Conservation (phyloP, 257 asterid genomes). For the Linderniella brevidens region DNA sequence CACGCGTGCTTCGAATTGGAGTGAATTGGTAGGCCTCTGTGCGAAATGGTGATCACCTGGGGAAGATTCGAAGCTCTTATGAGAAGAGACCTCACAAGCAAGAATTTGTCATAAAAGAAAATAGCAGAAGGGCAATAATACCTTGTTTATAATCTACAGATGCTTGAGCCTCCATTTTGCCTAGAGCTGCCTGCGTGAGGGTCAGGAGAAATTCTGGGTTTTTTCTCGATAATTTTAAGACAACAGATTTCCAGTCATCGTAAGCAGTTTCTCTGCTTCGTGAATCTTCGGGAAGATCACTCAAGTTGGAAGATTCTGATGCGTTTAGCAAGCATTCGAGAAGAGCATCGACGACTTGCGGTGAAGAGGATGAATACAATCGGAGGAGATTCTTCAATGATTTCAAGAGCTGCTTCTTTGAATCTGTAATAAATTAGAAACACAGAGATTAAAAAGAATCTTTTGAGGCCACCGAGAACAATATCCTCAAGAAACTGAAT, state of each 20-base stretch:
- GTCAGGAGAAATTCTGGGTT: constrained; percentile 48
- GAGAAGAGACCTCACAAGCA: not conserved
- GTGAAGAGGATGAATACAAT: constrained; percentile 53
- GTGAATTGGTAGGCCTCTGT: constrained; percentile 14
- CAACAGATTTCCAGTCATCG: constrained; percentile 61
- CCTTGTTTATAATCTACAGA: constrained; percentile 26
- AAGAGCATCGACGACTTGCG: constrained; percentile 50
- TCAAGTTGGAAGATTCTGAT: constrained; percentile 23
- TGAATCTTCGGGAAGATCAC: constrained; percentile 17
- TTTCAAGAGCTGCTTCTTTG: constrained; percentile 45
- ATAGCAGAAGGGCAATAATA: constrained; percentile 8
- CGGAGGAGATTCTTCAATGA: constrained; percentile 42
- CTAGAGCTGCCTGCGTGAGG: constrained; percentile 52
- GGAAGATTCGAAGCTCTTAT: constrained; percentile 5
- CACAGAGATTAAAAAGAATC: constrained; percentile 1
- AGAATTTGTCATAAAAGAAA: too few relatives aligned
- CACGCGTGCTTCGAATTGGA: constrained; percentile 20
- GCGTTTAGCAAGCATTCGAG: constrained; percentile 57
- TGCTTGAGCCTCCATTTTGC: constrained; percentile 33
- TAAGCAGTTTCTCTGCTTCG: constrained; percentile 16
- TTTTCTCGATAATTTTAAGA: constrained; percentile 46
- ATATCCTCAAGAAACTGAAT: not conserved
- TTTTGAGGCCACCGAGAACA: not conserved
- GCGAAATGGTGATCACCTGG: constrained; percentile 26
- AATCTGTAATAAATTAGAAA: constrained; percentile 27